Conservation (phyloP, 768 basidiomycete genomes). For the Tephrocybe sp. region DNA sequence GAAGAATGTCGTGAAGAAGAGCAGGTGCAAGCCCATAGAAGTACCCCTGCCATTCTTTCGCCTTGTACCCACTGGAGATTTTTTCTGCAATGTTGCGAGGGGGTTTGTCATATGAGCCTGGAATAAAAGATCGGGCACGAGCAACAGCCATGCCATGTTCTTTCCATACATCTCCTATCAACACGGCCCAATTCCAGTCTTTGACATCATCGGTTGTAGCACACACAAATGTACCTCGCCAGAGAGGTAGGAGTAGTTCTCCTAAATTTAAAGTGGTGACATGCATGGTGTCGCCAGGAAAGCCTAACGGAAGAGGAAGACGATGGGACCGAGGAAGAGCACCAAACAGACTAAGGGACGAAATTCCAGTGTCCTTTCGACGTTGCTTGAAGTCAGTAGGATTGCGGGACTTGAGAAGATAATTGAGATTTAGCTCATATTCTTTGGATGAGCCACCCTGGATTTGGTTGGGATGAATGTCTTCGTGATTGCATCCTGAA, state of each 20-base stretch:
- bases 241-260: slow-evolving; percentile 13
- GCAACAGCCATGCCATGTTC: slow-evolving; percentile 25
- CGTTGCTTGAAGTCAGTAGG: slow-evolving; percentile 16
- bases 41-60: slow-evolving; percentile 31
- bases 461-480: slow-evolving; percentile 15
- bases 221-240: slow-evolving; percentile 26
- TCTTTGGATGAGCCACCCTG: background rate
- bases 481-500: slow-evolving; percentile 21
- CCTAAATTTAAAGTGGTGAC: background rate
- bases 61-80: slow-evolving; percentile 37
- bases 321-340: background rate
- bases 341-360: background rate
- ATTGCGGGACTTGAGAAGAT: slow-evolving; percentile 14
- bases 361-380: background rate
- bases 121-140: slow-evolving; percentile 19
- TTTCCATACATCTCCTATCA: slow-evolving; percentile 30
- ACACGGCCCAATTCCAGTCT: slow-evolving; percentile 30
- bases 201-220: slow-evolving; percentile 15
- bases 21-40: slow-evolving; percentile 33
- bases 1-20: slow-evolving; percentile 27
- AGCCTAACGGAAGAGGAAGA: background rate
- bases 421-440: slow-evolving; percentile 16
- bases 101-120: slow-evolving; percentile 26
- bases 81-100: slow-evolving; percentile 32
- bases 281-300: slow-evolving; percentile 1